Percentiles rank a stretch among this genome's conserved stretches.
phyloP scores from a whole-genome alignment of 306 rosid genomes.

The Hippophae rhamnoides region DNA sequence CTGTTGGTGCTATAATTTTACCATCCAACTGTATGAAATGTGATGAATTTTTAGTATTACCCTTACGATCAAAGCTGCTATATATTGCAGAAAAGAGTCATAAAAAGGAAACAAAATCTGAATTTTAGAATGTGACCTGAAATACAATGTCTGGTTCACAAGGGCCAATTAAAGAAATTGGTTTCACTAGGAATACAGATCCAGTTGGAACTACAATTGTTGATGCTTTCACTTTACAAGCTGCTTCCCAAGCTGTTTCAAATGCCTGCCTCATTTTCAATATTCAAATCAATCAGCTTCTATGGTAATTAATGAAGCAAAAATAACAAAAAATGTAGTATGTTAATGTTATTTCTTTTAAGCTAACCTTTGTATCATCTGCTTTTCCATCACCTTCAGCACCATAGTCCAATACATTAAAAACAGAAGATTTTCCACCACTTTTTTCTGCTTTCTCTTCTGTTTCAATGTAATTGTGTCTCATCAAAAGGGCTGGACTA shows the following conservation, averaged over 20 bases:
- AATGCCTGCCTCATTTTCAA: constrained; percentile 40
- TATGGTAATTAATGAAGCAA: neutral
- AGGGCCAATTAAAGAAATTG: constrained; percentile 53
- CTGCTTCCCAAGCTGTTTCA: constrained; percentile 55
- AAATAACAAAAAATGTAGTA: neutral
- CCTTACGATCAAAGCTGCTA: too few species aligned
- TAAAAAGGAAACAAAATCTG: too few species aligned
- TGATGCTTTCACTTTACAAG: constrained; percentile 56
- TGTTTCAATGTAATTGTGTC: constrained; percentile 1
- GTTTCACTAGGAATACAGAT: constrained; percentile 49
- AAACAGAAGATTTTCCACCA: constrained; percentile 23
- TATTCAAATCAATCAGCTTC: neutral
- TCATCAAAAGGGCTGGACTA: neutral
- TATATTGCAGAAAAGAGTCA: too few species aligned
- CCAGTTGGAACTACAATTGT: constrained; percentile 57
- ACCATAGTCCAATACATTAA: constrained; percentile 53
- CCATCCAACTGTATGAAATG: constrained; percentile 48
- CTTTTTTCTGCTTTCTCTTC: neutral
- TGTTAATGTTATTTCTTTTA: neutral
- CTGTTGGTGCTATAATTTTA: constrained; percentile 59
- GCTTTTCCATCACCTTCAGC: constrained; percentile 75
- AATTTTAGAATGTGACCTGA: constrained; percentile 34
- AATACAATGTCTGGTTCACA: constrained; percentile 48
- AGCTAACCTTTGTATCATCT: constrained; percentile 69
- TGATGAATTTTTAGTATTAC: too few species aligned